Evolutionary conservation across 306 rosid genomes (phyloP), one percentile per base, ranked within the genome.

Genomic region (Sphenostylis stenocarpa): DNA sequence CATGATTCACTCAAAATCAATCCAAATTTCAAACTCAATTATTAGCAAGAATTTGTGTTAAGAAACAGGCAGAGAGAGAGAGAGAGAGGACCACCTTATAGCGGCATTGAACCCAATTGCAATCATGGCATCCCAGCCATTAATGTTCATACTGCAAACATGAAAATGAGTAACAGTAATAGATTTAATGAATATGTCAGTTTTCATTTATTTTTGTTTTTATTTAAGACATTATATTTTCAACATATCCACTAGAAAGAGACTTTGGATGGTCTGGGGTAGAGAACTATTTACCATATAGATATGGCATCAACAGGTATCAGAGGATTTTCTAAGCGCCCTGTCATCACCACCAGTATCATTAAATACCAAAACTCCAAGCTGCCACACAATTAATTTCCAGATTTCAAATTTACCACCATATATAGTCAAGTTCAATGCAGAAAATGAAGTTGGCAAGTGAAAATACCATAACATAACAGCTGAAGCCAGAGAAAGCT

Each of bases 321-420:
- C 13, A 90, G 57, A 67, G 97, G 94, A 71, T 93, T 72, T 1
- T 19, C 8, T 72, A 93, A 77, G 64, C 89, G 94, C 43, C 96
- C 97, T 51, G 90, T 70, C 73, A 93, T 71, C 55, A 89, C 94
- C 75, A 90, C 85, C 64, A 93, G 56, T 53, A 90, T 21, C 97
- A 90, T 93, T 86, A 93, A 61, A 82, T 93, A 93, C 97, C 97
- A 93, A 75, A 87, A 85, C 84, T 93, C 97, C 89, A 93, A 87
- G 83, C 97, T 93, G 94, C 79, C 73, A 45, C 49, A 17, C 24
- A 43, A 77, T 82, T 52, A 10, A 55, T 0, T 65, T 17, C 44
- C 31, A 52, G 7, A 72, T 8, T 53, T 64, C 41, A 68, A 8
- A 45, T 72, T 47, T 20, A 45, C 12, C 47, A 36, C n/a, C 3